Conservation (phyloP, 345 rosid species). For the Draba incana region DNA sequence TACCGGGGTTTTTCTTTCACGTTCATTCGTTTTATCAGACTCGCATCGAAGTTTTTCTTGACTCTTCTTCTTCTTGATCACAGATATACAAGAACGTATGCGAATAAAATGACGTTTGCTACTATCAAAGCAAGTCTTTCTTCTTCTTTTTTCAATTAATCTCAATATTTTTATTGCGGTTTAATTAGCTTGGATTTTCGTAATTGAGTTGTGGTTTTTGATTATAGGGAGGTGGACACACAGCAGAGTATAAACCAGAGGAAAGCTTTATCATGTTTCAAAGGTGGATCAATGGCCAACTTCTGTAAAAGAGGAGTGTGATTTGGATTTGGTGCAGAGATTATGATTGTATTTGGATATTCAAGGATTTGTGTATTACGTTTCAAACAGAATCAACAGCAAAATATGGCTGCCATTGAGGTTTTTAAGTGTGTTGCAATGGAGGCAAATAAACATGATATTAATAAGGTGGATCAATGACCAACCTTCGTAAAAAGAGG, state of each 20-base stretch:
- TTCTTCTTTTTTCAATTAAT: background rate
- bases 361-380: too few relatives aligned
- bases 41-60: background rate
- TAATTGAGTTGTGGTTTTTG: conserved; percentile 8
- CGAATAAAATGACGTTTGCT: conserved; percentile 60
- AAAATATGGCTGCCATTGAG: too few relatives aligned
- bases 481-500: conserved; percentile 27
- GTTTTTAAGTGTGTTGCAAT: too few relatives aligned
- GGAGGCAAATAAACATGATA: too few relatives aligned
- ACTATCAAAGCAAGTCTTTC: conserved; percentile 41
- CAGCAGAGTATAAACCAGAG: conserved; percentile 54
- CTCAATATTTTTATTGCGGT: background rate
- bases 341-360: too few relatives aligned
- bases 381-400: too few relatives aligned
- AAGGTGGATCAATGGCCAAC: conserved; percentile 33
- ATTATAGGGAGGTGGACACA: conserved; percentile 67
- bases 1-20: too few relatives aligned
- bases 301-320: conserved; percentile 17
- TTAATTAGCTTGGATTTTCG: background rate
- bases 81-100: conserved; percentile 66
- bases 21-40: too few relatives aligned
- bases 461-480: conserved; percentile 37
- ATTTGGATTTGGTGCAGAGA: too few relatives aligned
- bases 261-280: background rate
- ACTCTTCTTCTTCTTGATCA: background rate